phyloP scores from a whole-genome alignment of 2,329 filamentous ascomycete species.

The Cercospora sesami region DNA sequence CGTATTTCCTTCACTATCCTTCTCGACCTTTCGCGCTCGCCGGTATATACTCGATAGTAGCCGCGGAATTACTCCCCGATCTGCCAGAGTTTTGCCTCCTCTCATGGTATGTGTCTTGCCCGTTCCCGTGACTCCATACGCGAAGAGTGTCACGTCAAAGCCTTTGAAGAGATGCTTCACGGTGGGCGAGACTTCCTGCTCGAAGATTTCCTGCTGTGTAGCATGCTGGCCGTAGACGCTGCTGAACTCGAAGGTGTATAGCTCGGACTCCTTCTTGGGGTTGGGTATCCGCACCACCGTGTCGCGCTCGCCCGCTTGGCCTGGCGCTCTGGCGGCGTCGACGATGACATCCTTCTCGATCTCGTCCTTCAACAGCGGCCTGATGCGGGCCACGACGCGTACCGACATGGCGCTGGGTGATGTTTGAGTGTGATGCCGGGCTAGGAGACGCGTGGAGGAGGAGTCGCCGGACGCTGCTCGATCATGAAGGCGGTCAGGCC shows the following conservation, averaged over 20 bases:
- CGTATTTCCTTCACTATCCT: slow-evolving; percentile 57
- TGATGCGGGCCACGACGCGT: slow-evolving; percentile 84
- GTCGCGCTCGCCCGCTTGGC: slow-evolving; percentile 37
- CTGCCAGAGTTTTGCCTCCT: slow-evolving; percentile 60
- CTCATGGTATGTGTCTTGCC: slow-evolving; percentile 97
- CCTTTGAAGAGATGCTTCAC: slow-evolving; percentile 93
- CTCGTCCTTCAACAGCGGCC: slow-evolving; percentile 83
- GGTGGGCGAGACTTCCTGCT: slow-evolving; percentile 84
- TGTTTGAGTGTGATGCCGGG: background rate
- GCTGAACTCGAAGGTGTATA: slow-evolving; percentile 94
- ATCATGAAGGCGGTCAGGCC: slow-evolving; percentile 3
- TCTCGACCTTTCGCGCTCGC: slow-evolving; percentile 48
- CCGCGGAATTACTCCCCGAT: slow-evolving; percentile 63
- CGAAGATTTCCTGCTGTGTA: slow-evolving; percentile 84
- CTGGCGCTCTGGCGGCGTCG: slow-evolving; percentile 61
- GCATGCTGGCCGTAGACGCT: slow-evolving; percentile 80
- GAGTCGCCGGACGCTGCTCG: background rate
- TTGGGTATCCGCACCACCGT: slow-evolving; percentile 84
- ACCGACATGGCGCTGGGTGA: slow-evolving; percentile 55
- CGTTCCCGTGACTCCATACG: slow-evolving; percentile 95
- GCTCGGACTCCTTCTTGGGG: slow-evolving; percentile 86
- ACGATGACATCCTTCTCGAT: slow-evolving; percentile 86
- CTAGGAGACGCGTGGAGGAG: slow-evolving; percentile 1
- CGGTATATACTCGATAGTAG: slow-evolving; percentile 71
- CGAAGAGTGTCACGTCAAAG: slow-evolving; percentile 96